These are phyloP conservation scores for Syzygium malaccense DNA, from an alignment of 441 rosid genomes.

Conservation along the genomic window DNA sequence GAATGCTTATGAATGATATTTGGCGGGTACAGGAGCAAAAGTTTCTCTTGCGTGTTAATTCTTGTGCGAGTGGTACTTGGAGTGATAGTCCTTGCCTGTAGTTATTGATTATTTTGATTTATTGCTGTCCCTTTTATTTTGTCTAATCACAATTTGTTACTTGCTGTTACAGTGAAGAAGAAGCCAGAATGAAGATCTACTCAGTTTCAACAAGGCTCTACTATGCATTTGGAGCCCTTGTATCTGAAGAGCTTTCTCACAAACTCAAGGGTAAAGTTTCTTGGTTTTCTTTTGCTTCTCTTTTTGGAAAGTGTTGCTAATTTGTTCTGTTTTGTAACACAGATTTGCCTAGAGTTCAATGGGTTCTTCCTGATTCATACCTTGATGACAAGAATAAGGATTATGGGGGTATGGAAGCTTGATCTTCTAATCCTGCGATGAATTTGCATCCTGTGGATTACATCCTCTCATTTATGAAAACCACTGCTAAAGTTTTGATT, in stretches of 20 bases:
- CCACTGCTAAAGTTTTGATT: too few relatives aligned
- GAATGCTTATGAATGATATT: background rate
- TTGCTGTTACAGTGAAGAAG: constrained; percentile 52
- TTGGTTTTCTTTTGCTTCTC: background rate
- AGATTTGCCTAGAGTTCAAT: constrained; percentile 64
- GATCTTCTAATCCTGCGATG: too few relatives aligned
- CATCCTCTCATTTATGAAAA: background rate
- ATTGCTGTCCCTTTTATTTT: background rate
- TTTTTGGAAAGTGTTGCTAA: background rate
- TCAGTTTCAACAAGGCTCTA: too few relatives aligned
- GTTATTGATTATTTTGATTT: too few relatives aligned
- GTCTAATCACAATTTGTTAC: background rate
- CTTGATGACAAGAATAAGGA: constrained; percentile 68
- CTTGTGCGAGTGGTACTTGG: too few relatives aligned
- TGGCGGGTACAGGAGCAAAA: background rate
- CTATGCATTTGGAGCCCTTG: too few relatives aligned
- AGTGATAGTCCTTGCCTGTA: too few relatives aligned
- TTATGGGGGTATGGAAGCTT: constrained; percentile 53
- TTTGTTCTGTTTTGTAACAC: background rate
- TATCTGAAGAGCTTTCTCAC: too few relatives aligned
- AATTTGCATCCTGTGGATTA: too few relatives aligned
- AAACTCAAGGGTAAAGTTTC: constrained; percentile 11
- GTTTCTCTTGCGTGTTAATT: too few relatives aligned
- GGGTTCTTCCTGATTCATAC: constrained; percentile 94
- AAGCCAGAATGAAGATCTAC: constrained; percentile 45